Conservation (phyloP, 2,329 filamentous ascomycete genomes). For the Coniochaeta sp. region DNA sequence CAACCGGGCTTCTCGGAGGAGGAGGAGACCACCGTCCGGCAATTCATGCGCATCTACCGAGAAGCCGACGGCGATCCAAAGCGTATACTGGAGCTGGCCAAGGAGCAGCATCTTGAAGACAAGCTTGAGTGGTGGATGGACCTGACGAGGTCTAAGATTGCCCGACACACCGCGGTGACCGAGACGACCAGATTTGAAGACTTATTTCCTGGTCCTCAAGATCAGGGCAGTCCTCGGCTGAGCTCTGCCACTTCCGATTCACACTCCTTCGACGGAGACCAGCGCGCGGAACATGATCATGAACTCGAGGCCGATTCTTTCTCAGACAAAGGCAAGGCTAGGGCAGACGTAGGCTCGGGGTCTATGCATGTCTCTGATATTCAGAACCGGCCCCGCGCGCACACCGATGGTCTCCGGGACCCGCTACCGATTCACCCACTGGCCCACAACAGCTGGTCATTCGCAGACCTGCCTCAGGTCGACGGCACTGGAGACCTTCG, state of each 20-base stretch:
- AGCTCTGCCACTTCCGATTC: background rate
- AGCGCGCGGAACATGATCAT: background rate
- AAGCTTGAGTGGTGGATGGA: conserved; percentile 54
- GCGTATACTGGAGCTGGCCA: conserved; percentile 53
- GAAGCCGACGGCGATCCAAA: conserved; percentile 53
- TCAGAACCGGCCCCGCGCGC: conserved; percentile 38
- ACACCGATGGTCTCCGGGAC: conserved; percentile 48
- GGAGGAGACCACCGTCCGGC: conserved; percentile 22
- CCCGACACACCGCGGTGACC: conserved; percentile 10
- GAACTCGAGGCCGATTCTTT: conserved; percentile 8
- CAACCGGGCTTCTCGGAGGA: background rate
- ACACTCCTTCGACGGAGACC: background rate
- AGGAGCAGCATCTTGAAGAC: conserved; percentile 51
- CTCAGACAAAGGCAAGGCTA: conserved; percentile 4
- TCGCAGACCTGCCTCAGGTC: conserved; percentile 24
- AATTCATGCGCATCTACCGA: conserved; percentile 44
- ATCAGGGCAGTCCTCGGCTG: too few species aligned
- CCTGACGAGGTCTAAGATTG: conserved; percentile 34
- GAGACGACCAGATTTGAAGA: too few species aligned
- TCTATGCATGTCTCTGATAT: conserved; percentile 6
- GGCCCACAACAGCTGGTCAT: conserved; percentile 56
- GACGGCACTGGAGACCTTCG: background rate
- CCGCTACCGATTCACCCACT: conserved; percentile 41
- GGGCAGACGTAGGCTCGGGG: conserved; percentile 4
- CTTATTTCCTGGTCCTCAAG: too few species aligned